Percentiles rank a stretch among this genome's conserved stretches.
Conservation (phyloP, 139 green algal genomes). For the Chloropicon primus region DNA sequence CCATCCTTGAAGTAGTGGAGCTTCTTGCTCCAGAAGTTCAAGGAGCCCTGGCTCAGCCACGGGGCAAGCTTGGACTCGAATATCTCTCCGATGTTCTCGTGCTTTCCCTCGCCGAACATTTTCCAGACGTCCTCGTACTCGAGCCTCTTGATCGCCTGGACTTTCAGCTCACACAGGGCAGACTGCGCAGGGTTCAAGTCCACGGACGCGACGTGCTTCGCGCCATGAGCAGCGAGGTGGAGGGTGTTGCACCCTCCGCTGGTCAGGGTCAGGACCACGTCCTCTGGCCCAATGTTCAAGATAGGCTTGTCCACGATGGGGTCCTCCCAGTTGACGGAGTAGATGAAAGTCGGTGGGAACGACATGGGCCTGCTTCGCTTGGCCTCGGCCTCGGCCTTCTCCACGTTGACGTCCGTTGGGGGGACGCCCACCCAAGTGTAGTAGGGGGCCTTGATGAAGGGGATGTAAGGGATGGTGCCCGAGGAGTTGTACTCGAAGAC, state of each 20-base stretch:
- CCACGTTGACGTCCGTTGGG: slow-evolving; percentile 11
- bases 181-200: slow-evolving; percentile 97
- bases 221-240: slow-evolving; percentile 76
- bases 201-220: slow-evolving; percentile 67
- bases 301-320: slow-evolving; percentile 48
- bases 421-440: slow-evolving; percentile 81
- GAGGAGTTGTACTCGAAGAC: slow-evolving; percentile 81
- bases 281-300: slow-evolving; percentile 69
- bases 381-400: neutral
- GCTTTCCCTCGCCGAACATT: slow-evolving; percentile 65
- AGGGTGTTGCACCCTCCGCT: slow-evolving; percentile 93
- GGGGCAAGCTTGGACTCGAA: slow-evolving; percentile 78
- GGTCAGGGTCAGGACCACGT: slow-evolving; percentile 89
- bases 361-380: slow-evolving; percentile 51
- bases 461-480: slow-evolving; percentile 87
- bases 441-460: slow-evolving; percentile 79
- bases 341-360: slow-evolving; percentile 97
- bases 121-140: slow-evolving; percentile 84
- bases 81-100: slow-evolving; percentile 60
- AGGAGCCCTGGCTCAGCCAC: slow-evolving; percentile 68
- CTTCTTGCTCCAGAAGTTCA: slow-evolving; percentile 74
- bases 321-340: slow-evolving; percentile 97
- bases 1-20: slow-evolving; percentile 84
- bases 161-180: slow-evolving; percentile 90
- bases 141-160: slow-evolving; percentile 58